Evolutionary conservation across 2,329 filamentous ascomycete genomes (phyloP).

Genomic region (Hymenoscyphus fraxineus): DNA sequence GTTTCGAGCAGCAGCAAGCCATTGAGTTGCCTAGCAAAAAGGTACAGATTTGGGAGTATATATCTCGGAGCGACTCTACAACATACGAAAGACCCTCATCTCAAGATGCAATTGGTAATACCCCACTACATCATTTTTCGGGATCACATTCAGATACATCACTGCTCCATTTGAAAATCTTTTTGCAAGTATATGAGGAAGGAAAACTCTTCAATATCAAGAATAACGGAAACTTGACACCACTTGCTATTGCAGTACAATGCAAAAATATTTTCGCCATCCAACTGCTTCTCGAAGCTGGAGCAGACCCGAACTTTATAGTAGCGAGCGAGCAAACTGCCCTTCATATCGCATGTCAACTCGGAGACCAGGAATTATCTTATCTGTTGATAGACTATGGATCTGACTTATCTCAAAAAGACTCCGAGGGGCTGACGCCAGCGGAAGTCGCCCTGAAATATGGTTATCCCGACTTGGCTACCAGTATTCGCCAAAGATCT

Average conservation of each 20-base stretch:
- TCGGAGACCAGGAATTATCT: not conserved
- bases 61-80: not conserved
- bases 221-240: not conserved
- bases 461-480: not conserved
- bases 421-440: not conserved
- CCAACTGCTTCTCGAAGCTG: not conserved
- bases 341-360: not conserved
- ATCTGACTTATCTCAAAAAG: not conserved
- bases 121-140: not conserved
- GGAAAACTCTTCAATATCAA: not conserved
- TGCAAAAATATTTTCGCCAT: not conserved
- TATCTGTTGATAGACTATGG: not conserved
- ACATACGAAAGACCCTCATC: not conserved
- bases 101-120: not conserved
- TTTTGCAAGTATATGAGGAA: not conserved
- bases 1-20: not conserved
- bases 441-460: not conserved
- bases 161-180: not conserved
- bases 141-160: not conserved
- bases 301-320: not conserved
- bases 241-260: not conserved
- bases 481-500: not conserved
- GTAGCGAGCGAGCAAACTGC: not conserved
- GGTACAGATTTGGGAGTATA: not conserved
- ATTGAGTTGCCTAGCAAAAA: not conserved